These are phyloP conservation scores for Heliocybe sulcata DNA, from an alignment of 1,284 basidiomycete species.

Conservation along the genomic window DNA sequence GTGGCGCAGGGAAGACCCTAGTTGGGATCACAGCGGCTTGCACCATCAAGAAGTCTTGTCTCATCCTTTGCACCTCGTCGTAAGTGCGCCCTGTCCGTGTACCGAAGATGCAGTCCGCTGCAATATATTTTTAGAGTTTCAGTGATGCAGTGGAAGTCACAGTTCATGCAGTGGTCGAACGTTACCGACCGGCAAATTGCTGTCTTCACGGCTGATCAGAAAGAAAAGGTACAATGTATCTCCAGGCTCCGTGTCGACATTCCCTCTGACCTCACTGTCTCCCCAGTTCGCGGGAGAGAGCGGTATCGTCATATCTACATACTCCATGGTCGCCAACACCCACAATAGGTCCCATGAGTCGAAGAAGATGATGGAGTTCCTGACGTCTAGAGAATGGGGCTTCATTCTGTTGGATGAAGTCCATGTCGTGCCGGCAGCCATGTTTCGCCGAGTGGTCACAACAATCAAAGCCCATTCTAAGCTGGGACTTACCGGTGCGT, in stretches of 20 bases:
- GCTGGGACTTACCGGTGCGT: constrained; percentile 83
- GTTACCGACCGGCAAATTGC: constrained; percentile 93
- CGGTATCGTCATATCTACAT: constrained; percentile 95
- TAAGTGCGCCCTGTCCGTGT: constrained; percentile 33
- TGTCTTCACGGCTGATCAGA: constrained; percentile 93
- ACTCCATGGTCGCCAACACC: constrained; percentile 97
- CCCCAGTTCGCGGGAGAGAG: constrained; percentile 85
- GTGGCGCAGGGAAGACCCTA: constrained; percentile 97
- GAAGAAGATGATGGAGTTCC: constrained; percentile 98
- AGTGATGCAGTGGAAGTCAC: constrained; percentile 96
- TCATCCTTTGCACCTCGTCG: constrained; percentile 98
- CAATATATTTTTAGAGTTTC: constrained; percentile 62
- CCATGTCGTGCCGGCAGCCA: constrained; percentile 94
- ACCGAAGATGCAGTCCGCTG: constrained; percentile 6
- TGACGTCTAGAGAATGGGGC: constrained; percentile 92
- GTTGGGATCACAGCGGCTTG: constrained; percentile 99
- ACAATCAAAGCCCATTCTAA: constrained; percentile 98
- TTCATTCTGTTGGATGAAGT: constrained; percentile 96
- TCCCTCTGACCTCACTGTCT: background rate
- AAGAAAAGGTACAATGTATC: constrained; percentile 69
- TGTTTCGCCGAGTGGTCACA: constrained; percentile 94
- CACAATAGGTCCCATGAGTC: constrained; percentile 94
- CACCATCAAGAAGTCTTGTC: constrained; percentile 97
- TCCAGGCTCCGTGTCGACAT: background rate
- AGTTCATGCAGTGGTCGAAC: constrained; percentile 97